Evolutionary conservation across 768 basidiomycete species (phyloP), one percentile per base, ranked within the genome.

Genomic region (Boletus huronensis): DNA sequence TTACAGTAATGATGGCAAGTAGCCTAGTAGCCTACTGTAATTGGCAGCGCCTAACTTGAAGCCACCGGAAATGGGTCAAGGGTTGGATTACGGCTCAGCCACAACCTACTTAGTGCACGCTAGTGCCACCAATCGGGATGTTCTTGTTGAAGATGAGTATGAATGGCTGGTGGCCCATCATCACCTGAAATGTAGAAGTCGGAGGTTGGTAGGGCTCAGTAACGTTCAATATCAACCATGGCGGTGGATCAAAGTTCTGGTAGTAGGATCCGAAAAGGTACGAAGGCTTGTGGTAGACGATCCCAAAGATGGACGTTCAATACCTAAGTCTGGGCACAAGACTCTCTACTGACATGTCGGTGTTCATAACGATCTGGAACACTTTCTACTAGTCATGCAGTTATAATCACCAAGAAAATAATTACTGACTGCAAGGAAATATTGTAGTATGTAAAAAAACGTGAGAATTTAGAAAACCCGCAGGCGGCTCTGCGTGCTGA

Each of bases 31-130:
- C 28, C 16, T 19, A 19, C 36, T 13, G 23, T 14, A 23, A 51
- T 31, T 21, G 29, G n/a, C 3, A 23, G 23, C 35, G n/a, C 17
- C 52, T 3, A 23, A 26, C n/a, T 32, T 8, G 26, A 29, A 48
- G 41, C 45, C 41, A 41, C 34, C 39, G 23, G 6, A 17, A 31
- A 39, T 32, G 50, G 57, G 41, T 28, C 46, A 52, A 46, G 62
- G 57, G 58, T 51, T 45, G 16, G n/a, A 2, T 28, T 19, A 23
- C 9, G 6, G 17, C 42, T 11, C 42, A 13, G 28, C 28, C 52
- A 40, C 31, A 19, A 40, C 36, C 44, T 25, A 19, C 28, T 10
- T 28, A 34, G 23, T 25, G 23, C 17, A 6, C 31, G 29, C 6
- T n/a, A 28, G 9, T 17, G 10, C 21, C 21, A 29, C 10, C 11